Evolutionary conservation across 139 green algal species (phyloP).

Genomic region (Spirogloea muscicola): DNA sequence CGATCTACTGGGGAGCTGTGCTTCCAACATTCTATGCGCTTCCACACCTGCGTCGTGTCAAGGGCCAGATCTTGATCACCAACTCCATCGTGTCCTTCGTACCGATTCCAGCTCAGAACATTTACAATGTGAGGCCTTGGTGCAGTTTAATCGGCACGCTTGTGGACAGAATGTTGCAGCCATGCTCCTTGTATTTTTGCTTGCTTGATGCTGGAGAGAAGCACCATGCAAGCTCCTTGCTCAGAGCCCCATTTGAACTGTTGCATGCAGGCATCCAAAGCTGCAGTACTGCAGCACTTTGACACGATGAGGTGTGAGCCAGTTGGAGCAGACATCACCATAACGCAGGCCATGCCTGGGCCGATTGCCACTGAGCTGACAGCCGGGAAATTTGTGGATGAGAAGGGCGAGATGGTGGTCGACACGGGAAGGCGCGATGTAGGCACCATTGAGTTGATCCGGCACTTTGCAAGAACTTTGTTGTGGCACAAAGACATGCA

Average conservation of each 20-base stretch:
- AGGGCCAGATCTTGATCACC: conserved; percentile 42
- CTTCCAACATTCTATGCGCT: conserved; percentile 37
- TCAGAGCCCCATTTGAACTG: no score
- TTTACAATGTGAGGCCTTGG: conserved; percentile 49
- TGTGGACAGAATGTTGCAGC: no score
- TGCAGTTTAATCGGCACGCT: no score
- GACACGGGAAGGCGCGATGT: conserved; percentile 28
- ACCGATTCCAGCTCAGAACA: conserved; percentile 18
- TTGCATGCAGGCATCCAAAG: conserved; percentile 21
- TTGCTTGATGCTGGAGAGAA: no score
- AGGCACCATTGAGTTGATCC: no score
- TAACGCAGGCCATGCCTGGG: conserved; percentile 36
- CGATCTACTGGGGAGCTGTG: conserved; percentile 46
- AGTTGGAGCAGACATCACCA: background rate
- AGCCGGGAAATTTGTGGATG: conserved; percentile 42
- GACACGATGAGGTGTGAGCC: conserved; percentile 28
- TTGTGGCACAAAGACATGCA: no score
- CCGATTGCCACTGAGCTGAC: conserved; percentile 34
- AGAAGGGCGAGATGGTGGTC: background rate
- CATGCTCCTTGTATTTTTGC: no score
- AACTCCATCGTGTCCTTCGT: conserved; percentile 26
- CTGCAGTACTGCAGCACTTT: conserved; percentile 39
- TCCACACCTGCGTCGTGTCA: conserved; percentile 11
- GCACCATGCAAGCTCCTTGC: no score
- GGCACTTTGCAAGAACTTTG: no score